Percentiles rank a stretch among this genome's conserved stretches.
Evolutionary conservation across 129 eudicot species (phyloP).

Genomic region (Escallonia herrerae): DNA sequence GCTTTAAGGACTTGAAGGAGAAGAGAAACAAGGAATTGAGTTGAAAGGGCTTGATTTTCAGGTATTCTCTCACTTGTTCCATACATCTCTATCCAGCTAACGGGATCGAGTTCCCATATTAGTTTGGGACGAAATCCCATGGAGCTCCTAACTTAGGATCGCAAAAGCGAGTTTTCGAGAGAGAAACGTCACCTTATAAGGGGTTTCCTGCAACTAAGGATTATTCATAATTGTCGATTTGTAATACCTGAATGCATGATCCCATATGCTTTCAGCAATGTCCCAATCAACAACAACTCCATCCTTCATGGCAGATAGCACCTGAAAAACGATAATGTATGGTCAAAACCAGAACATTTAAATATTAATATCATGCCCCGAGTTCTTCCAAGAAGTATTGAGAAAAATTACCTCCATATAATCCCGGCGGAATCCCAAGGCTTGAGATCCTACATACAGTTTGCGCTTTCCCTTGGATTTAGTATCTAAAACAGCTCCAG

Average conservation of each 20-base stretch:
- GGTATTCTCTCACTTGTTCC: no score
- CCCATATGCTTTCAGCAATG: slow-evolving; percentile 92
- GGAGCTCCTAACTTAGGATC: no score
- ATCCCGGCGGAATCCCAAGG: slow-evolving; percentile 86
- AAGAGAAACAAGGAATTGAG: no score
- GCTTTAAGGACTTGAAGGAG: no score
- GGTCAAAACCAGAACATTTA: slow-evolving; percentile 1
- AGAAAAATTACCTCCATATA: slow-evolving; percentile 77
- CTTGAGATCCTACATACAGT: slow-evolving; percentile 79
- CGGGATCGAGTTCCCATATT: no score
- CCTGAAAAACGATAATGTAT: slow-evolving; percentile 32
- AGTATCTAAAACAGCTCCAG: slow-evolving; percentile 53
- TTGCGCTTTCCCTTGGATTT: slow-evolving; percentile 80
- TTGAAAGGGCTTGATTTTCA: no score
- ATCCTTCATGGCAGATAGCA: slow-evolving; percentile 79
- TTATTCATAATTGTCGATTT: no score
- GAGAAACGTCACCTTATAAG: no score
- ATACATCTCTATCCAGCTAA: no score
- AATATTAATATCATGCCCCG: background rate
- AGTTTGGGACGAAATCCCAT: no score
- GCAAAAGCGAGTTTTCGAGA: no score
- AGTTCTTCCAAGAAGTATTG: background rate
- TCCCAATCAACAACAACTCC: slow-evolving; percentile 96
- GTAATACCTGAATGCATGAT: slow-evolving; percentile 80
- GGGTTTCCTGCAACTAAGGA: no score